Percentiles rank a stretch among this genome's conserved stretches.
These are phyloP conservation scores for Mallotus nudiflorus DNA, from an alignment of 345 rosid genomes.

Conservation along the genomic window DNA sequence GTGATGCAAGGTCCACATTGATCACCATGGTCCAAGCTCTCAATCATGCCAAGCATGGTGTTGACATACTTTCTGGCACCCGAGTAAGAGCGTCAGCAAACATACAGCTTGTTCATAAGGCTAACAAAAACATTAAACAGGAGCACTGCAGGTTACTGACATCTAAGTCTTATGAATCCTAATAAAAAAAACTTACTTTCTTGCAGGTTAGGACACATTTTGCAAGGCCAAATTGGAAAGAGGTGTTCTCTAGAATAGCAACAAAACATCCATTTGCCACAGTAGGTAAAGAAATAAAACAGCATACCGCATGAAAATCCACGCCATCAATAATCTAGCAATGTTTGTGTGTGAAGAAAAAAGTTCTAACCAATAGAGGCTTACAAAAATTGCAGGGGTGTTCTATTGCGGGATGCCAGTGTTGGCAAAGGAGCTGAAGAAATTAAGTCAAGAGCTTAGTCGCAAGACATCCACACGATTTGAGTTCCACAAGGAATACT, in stretches of 20 bases:
- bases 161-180: too few species aligned
- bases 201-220: conserved; percentile 92
- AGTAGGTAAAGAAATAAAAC: conserved; percentile 36
- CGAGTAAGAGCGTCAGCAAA: conserved; percentile 46
- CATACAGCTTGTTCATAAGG: neutral
- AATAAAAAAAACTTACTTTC: too few species aligned
- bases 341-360: too few species aligned
- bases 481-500: conserved; percentile 91
- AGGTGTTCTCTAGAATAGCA: conserved; percentile 76
- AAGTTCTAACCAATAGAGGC: neutral
- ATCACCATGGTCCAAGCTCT: conserved; percentile 98
- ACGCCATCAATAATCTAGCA: too few species aligned
- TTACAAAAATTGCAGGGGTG: conserved; percentile 60
- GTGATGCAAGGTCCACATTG: conserved; percentile 93
- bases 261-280: conserved; percentile 80
- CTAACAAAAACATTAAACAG: too few species aligned
- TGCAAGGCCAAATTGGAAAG: conserved; percentile 96
- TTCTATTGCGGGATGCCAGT: conserved; percentile 91
- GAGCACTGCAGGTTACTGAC: neutral
- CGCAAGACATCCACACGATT: conserved; percentile 77
- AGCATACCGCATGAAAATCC: too few species aligned
- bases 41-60: conserved; percentile 94
- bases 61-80: conserved; percentile 94
- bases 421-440: conserved; percentile 84
- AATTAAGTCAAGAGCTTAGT: conserved; percentile 61